Evolutionary conservation across 257 asterid genomes (phyloP).

Genomic region (Nicotiana knightiana): DNA sequence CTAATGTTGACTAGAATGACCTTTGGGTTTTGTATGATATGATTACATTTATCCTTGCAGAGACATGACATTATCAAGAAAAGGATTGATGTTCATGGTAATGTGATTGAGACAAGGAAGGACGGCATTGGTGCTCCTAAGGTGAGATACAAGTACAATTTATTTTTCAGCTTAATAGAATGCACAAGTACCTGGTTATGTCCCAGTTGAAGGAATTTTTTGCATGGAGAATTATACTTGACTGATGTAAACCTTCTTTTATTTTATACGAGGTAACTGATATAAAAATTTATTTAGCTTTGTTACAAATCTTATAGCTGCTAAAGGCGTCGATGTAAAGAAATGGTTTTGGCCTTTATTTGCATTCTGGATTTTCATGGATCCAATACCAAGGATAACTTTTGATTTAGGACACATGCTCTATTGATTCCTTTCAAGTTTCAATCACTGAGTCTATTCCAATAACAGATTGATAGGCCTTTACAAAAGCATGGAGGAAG

Average conservation of each 20-base stretch:
- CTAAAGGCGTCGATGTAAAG: not conserved
- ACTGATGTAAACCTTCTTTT: not conserved
- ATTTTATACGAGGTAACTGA: not conserved
- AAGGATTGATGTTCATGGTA: conserved; percentile 86
- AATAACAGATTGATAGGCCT: conserved; percentile 66
- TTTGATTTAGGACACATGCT: not conserved
- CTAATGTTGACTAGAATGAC: not conserved
- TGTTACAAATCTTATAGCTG: not conserved
- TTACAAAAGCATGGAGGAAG: conserved; percentile 95
- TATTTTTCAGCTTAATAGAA: not conserved
- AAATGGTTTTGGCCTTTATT: not conserved
- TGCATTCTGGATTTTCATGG: not conserved
- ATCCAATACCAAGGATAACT: not conserved
- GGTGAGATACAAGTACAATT: conserved; percentile 38
- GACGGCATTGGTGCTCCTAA: conserved; percentile 87
- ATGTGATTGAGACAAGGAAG: conserved; percentile 82
- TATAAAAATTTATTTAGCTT: not conserved
- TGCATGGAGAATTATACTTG: not conserved
- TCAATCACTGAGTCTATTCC: not conserved
- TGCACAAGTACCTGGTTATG: not conserved
- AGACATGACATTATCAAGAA: conserved; percentile 92
- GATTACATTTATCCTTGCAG: conserved; percentile 45
- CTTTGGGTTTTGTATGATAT: conserved; percentile 13
- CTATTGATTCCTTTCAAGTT: not conserved
- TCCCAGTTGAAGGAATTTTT: not conserved